A percentile compares a stretch with the other conserved stretches of the same genome.
Conservation (phyloP, 805 yeast species). For the Ogataea minuta region DNA sequence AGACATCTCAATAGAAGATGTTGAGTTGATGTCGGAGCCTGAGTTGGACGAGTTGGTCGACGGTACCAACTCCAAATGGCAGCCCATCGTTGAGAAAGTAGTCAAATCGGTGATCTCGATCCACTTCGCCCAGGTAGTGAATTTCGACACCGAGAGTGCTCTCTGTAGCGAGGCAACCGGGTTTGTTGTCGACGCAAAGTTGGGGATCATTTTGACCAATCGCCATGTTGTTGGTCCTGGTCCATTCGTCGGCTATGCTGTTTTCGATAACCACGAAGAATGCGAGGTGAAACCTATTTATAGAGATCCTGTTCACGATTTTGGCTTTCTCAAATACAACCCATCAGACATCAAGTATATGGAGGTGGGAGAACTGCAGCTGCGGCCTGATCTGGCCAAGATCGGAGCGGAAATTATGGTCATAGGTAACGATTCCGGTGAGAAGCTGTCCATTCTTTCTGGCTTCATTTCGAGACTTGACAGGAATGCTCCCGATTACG, state of each 20-base stretch:
- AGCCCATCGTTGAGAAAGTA: conserved; percentile 72
- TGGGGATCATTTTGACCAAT: conserved; percentile 85
- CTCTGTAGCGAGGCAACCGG: conserved; percentile 92
- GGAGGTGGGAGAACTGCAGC: conserved; percentile 60
- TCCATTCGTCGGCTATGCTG: conserved; percentile 87
- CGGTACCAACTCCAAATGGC: conserved; percentile 57
- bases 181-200: conserved; percentile 79
- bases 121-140: conserved; percentile 82
- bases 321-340: conserved; percentile 81
- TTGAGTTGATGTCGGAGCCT: conserved; percentile 10
- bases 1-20: conserved; percentile 4
- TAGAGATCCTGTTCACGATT: conserved; percentile 94
- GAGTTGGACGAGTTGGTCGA: conserved; percentile 8
- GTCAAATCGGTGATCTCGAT: conserved; percentile 86
- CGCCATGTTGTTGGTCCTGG: conserved; percentile 96
- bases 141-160: conserved; percentile 83
- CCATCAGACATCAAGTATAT: conserved; percentile 71
- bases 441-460: conserved; percentile 80
- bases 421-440: conserved; percentile 96
- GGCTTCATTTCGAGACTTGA: conserved; percentile 85
- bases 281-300: conserved; percentile 81
- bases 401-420: conserved; percentile 95
- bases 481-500: conserved; percentile 94
- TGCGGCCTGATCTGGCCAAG: conserved; percentile 78
- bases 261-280: conserved; percentile 93